These are phyloP conservation scores for Mariannaea elegans DNA, from an alignment of 2,329 filamentous ascomycete genomes.

Conservation along the genomic window DNA sequence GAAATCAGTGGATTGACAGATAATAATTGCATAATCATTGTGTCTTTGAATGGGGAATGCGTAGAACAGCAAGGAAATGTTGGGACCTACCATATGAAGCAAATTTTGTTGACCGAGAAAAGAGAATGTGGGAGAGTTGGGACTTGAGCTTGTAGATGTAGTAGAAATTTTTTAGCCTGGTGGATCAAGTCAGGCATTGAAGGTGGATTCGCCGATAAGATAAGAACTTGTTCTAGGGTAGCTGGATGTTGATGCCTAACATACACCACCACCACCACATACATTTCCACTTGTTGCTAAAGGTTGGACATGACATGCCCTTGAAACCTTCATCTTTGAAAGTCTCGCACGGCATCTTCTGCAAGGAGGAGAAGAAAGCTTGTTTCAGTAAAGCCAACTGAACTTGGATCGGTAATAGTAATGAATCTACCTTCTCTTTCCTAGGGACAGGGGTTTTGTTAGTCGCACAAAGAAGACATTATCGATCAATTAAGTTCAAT, in stretches of 20 bases:
- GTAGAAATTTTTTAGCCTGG: slow-evolving; percentile 33
- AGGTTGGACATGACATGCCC: too few species aligned
- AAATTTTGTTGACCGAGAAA: slow-evolving; percentile 31
- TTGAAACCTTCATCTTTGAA: too few species aligned
- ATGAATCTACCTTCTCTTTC: too few species aligned
- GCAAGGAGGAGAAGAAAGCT: too few species aligned
- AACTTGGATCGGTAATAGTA: too few species aligned
- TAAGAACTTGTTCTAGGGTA: slow-evolving; percentile 25
- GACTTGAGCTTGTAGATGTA: slow-evolving; percentile 29
- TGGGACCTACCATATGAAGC: slow-evolving; percentile 31
- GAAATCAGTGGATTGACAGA: slow-evolving; percentile 69
- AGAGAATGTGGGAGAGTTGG: slow-evolving; percentile 16
- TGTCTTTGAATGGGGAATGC: slow-evolving; percentile 19
- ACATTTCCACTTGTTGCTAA: too few species aligned
- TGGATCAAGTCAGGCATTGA: slow-evolving; percentile 21
- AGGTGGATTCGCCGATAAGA: slow-evolving; percentile 8
- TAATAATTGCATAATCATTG: slow-evolving; percentile 62
- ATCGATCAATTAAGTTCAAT: too few species aligned
- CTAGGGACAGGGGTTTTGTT: too few species aligned
- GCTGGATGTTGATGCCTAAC: not conserved
- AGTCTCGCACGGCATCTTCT: too few species aligned
- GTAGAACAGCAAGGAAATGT: slow-evolving; percentile 12
- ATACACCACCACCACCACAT: too few species aligned
- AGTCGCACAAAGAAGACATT: too few species aligned
- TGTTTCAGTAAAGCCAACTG: too few species aligned